A percentile compares a stretch with the other conserved stretches of the same genome.
Conservation (phyloP, 2,329 filamentous ascomycete species). For the Bipolaris bicolor region DNA sequence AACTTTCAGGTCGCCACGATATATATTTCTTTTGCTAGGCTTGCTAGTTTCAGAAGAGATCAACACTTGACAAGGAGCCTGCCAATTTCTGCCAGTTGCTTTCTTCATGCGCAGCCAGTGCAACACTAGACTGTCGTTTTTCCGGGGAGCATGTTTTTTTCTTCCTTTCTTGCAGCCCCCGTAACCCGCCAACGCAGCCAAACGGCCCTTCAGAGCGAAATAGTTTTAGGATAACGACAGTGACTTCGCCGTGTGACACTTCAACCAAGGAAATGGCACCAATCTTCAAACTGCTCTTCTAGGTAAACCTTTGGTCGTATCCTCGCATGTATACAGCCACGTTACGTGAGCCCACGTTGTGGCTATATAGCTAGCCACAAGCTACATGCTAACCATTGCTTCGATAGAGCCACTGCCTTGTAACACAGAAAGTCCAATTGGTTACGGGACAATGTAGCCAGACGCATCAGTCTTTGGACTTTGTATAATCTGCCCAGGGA, state of each 20-base stretch:
- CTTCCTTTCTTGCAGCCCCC: not conserved
- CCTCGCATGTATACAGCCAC: not conserved
- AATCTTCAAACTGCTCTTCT: not conserved
- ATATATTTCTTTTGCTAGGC: not conserved
- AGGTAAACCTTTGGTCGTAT: not conserved
- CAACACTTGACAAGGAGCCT: not conserved
- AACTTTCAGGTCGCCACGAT: not conserved
- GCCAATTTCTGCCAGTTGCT: not conserved
- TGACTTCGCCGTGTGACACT: not conserved
- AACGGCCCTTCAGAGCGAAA: conserved; percentile 5
- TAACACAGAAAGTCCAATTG: not conserved
- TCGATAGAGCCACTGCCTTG: not conserved
- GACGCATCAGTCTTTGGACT: not conserved
- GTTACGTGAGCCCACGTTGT: not conserved
- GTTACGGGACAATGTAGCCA: not conserved
- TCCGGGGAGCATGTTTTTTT: not conserved
- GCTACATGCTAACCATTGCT: not conserved
- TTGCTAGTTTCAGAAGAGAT: not conserved
- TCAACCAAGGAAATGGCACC: not conserved
- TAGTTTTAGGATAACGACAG: not conserved
- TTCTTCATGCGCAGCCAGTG: not conserved
- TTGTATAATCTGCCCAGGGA: conserved; percentile 1
- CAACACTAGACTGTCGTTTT: not conserved
- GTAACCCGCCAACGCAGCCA: not conserved
- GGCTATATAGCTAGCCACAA: conserved; percentile 3